These are phyloP conservation scores for Taphrina confusa DNA, from an alignment of 1,139 yeast species.

Conservation along the genomic window DNA sequence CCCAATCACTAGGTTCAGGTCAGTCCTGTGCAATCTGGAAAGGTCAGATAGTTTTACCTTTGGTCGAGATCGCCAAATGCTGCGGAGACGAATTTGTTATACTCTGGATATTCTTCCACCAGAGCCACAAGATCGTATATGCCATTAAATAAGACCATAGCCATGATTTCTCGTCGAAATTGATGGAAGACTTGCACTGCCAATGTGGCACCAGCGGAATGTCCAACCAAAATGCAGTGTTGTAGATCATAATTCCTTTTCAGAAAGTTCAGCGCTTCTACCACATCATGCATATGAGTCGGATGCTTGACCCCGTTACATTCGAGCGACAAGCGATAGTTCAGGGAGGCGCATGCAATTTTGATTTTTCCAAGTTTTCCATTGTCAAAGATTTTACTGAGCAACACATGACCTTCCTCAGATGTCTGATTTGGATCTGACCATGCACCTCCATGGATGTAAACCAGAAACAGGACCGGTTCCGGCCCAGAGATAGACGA, in stretches of 20 bases:
- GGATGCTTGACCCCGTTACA: slow-evolving; percentile 57
- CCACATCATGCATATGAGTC: slow-evolving; percentile 60
- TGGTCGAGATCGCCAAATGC: slow-evolving; percentile 49
- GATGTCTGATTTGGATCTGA: slow-evolving; percentile 65
- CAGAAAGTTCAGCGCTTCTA: slow-evolving; percentile 51
- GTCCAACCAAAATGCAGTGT: slow-evolving; percentile 58
- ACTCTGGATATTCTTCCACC: slow-evolving; percentile 53
- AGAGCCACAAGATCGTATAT: slow-evolving; percentile 53
- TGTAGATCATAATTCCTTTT: slow-evolving; percentile 43
- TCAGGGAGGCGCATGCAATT: slow-evolving; percentile 52
- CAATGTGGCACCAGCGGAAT: slow-evolving; percentile 80
- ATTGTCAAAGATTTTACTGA: slow-evolving; percentile 40
- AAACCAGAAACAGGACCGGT: slow-evolving; percentile 49
- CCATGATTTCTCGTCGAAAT: slow-evolving; percentile 23
- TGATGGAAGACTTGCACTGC: slow-evolving; percentile 56
- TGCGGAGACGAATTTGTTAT: slow-evolving; percentile 50
- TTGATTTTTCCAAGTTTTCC: slow-evolving; percentile 4
- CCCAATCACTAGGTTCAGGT: slow-evolving; percentile 38
- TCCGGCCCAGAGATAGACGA: slow-evolving; percentile 1
- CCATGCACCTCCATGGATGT: slow-evolving; percentile 92
- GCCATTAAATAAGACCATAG: slow-evolving; percentile 54
- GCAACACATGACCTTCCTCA: slow-evolving; percentile 56
- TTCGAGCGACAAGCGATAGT: slow-evolving; percentile 69
- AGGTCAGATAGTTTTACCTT: not conserved
- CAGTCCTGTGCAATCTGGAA: not conserved